Evolutionary conservation across 257 asterid genomes (phyloP), one percentile per base, ranked within the genome.

Genomic region (Schizonepeta tenuifolia): DNA sequence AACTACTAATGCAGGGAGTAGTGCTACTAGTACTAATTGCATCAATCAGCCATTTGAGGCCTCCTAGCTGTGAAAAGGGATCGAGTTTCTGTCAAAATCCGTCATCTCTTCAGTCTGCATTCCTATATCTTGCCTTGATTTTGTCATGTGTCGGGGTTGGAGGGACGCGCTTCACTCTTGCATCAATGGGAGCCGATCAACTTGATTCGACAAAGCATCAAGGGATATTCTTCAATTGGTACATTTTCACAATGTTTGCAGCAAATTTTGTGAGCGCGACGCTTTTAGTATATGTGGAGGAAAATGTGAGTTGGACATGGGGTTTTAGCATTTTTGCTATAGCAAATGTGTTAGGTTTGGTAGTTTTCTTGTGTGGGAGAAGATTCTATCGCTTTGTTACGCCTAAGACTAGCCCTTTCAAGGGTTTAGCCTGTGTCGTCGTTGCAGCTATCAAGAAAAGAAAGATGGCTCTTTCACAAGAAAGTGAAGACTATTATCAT

Each of bases 121-220:
- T 88, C 31, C 67, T 88, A 5, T 90, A 83, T 56, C 79, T 83
- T 1, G 87, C 80, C 18, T 54, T 90, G 64, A 85, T 82, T 14
- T 81, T 90, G 2, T 64, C 81, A 0, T 78, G 87, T 41, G 24
- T 90, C 0, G 96, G 95, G 2, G 72, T 56, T n/a, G 88, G 87
- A 6, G 96, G 90, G n/a, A 77, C 89, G 0, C 88, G 95, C 24
- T 88, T 83, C 81, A 85, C 89, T 1, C 70, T 88, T 4, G 96
- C 84, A 31, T 73, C 95, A 4, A 88, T 90, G 89, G 96, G 96
- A 10, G 96, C 96, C 0, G 82, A 87, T 24, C 96, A 89, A 57
- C 76, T 87, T 2, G 73, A 80, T 14, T 69, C 51, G n/a, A 76
- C 88, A 6, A 78, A 74, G 58, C 83, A 83, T 56, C 88, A 79